Base-by-base conservation (phyloP, 495 filamentous ascomycete species). In the Margaritispora aquatica region DNA sequence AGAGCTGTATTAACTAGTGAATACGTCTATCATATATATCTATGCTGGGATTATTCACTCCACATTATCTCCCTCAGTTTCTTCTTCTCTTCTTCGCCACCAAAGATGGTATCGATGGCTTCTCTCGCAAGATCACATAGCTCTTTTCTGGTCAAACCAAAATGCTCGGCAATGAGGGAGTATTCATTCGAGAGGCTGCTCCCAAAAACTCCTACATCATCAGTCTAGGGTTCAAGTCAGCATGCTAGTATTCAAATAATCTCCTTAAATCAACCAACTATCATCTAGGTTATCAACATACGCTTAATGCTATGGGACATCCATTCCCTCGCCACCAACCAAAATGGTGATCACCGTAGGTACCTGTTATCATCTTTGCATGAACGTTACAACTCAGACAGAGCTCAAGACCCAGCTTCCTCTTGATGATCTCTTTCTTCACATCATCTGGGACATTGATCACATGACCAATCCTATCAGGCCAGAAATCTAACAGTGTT, bases 121-220 rank as follows among this genome's bases (percentile, higher is more conserved):
- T 75, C 79, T 54, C 75, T 75, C 41, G 79, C 81, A 10, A 93
- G 71, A 1, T 70, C 67, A 55, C 82, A 67, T 9, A 93, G 70
- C 51, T 88, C 80, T 1, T 68, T 60, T 34, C 75, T 74, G 26
- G 60, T 69, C 20, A 94, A 71, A 0, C 71, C 69, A 65, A 94
- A 94, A 66, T 91, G 83, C 69, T 88, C 69, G 2, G 87, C 83
- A 13, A 87, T 86, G 17, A 95, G 80, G 2, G 75, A 68, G 65
- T 92, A 92, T 65, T 96, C 90, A 61, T 91, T 85, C 13, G 87
- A 91, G n/a, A 93, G 71, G 0, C 81, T 78, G 68, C 87, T 91
- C 41, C 82, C 84, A 58, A 96, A 93, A 38, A 94, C 81, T 1
- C 90, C 90, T 21, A 96, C 88, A 71, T 95, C 90, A 71, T 95